Conservation (phyloP, 805 yeast species). For the Candida xyloterini region DNA sequence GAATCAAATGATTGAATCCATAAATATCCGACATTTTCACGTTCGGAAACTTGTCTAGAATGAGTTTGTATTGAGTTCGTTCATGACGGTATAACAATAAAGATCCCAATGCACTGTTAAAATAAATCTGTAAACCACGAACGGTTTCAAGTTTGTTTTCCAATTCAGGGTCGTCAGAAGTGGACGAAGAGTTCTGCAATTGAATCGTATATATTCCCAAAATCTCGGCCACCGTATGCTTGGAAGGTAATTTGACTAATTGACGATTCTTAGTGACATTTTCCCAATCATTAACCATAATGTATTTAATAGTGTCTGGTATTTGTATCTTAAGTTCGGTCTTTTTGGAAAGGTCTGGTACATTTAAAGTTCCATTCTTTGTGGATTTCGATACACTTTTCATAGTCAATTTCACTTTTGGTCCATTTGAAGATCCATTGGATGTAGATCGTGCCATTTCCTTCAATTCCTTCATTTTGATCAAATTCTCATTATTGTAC, state of each 20-base stretch:
- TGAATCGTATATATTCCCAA: conserved; percentile 44
- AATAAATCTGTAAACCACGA: conserved; percentile 66
- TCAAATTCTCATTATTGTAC: conserved; percentile 63
- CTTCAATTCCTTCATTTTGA: conserved; percentile 46
- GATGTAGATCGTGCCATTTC: conserved; percentile 8
- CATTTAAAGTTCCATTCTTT: conserved; percentile 2
- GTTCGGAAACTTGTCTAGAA: conserved; percentile 33
- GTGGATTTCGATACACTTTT: background rate
- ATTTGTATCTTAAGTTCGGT: conserved; percentile 54
- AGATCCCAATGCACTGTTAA: conserved; percentile 69
- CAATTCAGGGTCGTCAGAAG: conserved; percentile 39
- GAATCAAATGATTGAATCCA: conserved; percentile 78
- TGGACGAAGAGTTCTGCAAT: conserved; percentile 22
- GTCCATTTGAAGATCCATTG: conserved; percentile 5
- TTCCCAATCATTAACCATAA: conserved; percentile 93
- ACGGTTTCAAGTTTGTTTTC: conserved; percentile 66
- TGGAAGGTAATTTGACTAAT: conserved; percentile 61
- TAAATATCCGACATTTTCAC: conserved; percentile 45
- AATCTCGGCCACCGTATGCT: conserved; percentile 50
- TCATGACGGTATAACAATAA: conserved; percentile 73
- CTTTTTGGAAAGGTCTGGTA: conserved; percentile 2
- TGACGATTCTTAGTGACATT: conserved; percentile 75
- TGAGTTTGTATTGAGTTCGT: conserved; percentile 63
- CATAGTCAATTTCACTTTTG: conserved; percentile 3
- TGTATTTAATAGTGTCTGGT: conserved; percentile 63